A percentile compares a stretch with the other conserved stretches of the same genome.
Evolutionary conservation across 768 basidiomycete genomes (phyloP).

Genomic region (Xerocomus potaroensis): DNA sequence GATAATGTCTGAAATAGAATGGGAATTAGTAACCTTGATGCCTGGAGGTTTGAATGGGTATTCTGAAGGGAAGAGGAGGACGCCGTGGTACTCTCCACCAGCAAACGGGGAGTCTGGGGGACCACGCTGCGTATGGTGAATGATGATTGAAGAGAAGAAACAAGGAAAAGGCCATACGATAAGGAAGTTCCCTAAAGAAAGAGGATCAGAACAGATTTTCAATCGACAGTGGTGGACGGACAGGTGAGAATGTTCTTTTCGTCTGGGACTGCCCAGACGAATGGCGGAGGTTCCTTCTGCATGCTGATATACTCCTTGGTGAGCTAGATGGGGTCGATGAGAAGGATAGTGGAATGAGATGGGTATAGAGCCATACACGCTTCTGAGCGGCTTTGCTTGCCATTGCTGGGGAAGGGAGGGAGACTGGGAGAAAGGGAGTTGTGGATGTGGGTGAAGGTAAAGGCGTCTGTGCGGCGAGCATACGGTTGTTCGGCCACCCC

Average conservation of each 20-base stretch:
- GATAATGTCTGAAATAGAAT: conserved; percentile 2
- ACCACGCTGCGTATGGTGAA: conserved; percentile 57
- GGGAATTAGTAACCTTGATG: conserved; percentile 67
- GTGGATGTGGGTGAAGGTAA: conserved; percentile 22
- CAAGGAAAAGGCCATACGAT: conserved; percentile 53
- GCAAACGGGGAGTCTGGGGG: conserved; percentile 89
- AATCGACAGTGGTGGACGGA: conserved; percentile 39
- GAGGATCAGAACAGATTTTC: conserved; percentile 9
- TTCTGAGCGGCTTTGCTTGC: conserved; percentile 85
- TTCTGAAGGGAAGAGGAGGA: conserved; percentile 88
- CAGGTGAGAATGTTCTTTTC: conserved; percentile 97
- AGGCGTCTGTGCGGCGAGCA: conserved; percentile 24
- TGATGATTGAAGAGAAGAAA: conserved; percentile 1
- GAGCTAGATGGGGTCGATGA: conserved; percentile 42
- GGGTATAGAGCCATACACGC: conserved; percentile 47
- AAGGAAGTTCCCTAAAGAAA: conserved; percentile 83
- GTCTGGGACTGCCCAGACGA: conserved; percentile 92
- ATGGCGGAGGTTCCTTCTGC: conserved; percentile 93
- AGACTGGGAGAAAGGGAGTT: background rate
- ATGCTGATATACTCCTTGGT: conserved; percentile 87
- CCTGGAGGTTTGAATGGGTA: conserved; percentile 97
- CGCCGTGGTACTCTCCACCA: conserved; percentile 93
- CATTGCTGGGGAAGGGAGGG: conserved; percentile 39
- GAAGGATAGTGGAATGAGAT: conserved; percentile 7
- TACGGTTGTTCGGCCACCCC: conserved; percentile 22